Conservation (phyloP, 192 early-diverging fungal species). For the Entomortierella parvispora region DNA sequence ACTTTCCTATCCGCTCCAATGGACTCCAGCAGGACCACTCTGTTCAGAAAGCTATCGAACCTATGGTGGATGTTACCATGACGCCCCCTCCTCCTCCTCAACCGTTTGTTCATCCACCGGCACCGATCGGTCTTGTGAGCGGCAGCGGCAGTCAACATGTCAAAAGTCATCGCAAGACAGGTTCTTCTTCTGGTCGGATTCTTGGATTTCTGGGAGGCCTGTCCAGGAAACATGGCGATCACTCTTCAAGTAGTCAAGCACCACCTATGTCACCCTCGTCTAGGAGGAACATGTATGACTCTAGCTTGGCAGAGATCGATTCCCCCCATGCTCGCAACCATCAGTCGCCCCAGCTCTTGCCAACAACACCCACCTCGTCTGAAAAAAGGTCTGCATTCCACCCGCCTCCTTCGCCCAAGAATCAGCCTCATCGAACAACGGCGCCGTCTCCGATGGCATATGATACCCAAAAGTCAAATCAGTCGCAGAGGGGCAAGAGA, state of each 20-base stretch:
- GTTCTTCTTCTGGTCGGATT: constrained; percentile 38
- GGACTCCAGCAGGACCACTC: not conserved
- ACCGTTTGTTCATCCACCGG: not conserved
- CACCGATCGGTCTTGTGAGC: not conserved
- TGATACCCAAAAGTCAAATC: constrained; percentile 27
- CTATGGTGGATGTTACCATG: not conserved
- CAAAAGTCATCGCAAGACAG: constrained; percentile 31
- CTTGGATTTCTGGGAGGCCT: constrained; percentile 38
- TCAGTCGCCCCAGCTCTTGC: not conserved
- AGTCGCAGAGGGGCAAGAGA: constrained; percentile 36
- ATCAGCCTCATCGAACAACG: not conserved
- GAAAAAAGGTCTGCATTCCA: constrained; percentile 3
- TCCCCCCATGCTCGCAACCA: not conserved
- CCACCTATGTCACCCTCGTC: not conserved
- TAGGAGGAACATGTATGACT: not conserved
- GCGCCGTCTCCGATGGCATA: not conserved
- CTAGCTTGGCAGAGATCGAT: constrained; percentile 25
- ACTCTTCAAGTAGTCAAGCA: not conserved
- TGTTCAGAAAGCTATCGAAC: not conserved
- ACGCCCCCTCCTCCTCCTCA: not conserved
- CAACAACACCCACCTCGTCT: not conserved
- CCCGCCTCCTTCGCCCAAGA: constrained; percentile 12
- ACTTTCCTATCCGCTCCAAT: not conserved
- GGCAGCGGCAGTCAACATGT: constrained; percentile 5
- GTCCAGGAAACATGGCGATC: constrained; percentile 43